A percentile compares a stretch with the other conserved stretches of the same genome.
phyloP scores from a whole-genome alignment of 805 yeast genomes.

The Barnettozyma populi region DNA sequence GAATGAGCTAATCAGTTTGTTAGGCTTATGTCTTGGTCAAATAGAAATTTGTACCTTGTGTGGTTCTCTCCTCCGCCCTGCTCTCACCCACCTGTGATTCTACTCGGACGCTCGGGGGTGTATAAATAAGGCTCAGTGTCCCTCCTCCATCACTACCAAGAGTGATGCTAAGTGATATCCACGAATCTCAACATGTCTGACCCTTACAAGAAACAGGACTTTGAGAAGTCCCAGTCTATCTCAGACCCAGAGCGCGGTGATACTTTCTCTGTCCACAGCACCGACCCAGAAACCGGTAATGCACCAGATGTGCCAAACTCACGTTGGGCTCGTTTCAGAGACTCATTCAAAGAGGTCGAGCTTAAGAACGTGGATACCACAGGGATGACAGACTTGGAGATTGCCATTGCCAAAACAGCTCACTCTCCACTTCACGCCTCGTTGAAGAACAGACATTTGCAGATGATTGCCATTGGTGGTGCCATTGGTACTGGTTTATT shows the following conservation, averaged over 20 bases:
- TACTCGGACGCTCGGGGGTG: no score
- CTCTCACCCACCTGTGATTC: no score
- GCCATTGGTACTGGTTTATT: conserved; percentile 80
- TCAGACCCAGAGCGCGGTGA: conserved; percentile 24
- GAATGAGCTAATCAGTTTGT: no score
- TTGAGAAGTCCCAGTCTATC: conserved; percentile 8
- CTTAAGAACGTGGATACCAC: conserved; percentile 11
- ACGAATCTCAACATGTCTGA: neutral
- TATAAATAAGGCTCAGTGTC: no score
- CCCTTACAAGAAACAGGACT: conserved; percentile 7
- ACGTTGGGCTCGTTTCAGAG: conserved; percentile 34
- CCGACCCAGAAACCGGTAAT: conserved; percentile 21
- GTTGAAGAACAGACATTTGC: conserved; percentile 48
- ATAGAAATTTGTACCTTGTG: no score
- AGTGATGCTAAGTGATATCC: no score
- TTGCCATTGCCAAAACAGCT: conserved; percentile 30
- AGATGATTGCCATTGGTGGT: conserved; percentile 80
- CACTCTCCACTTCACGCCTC: conserved; percentile 31
- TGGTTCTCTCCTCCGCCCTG: no score
- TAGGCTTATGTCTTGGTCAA: no score
- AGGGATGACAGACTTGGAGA: conserved; percentile 37
- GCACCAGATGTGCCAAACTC: conserved; percentile 36
- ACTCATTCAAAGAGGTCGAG: conserved; percentile 15
- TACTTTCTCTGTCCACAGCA: conserved; percentile 30
- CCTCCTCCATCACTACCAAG: no score